Conservation (phyloP, 2,329 filamentous ascomycete species). For the Fusarium subtropicale region DNA sequence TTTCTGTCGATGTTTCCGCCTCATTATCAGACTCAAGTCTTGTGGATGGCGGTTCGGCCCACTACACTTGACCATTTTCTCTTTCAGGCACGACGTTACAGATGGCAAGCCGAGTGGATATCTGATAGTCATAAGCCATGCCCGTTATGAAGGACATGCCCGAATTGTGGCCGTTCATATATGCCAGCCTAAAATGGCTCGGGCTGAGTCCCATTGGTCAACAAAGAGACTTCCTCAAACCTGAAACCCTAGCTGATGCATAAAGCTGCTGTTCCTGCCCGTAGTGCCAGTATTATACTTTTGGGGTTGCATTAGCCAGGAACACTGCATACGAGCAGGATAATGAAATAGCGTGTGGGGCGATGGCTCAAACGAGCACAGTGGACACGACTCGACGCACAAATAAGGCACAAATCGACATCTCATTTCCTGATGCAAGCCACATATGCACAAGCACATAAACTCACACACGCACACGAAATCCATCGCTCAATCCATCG, state of each 20-base stretch:
- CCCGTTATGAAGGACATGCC: conserved; percentile 42
- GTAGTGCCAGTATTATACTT: conserved; percentile 39
- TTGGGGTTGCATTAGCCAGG: conserved; percentile 49
- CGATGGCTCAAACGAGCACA: conserved; percentile 24
- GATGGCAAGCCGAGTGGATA: conserved; percentile 37
- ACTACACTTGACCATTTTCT: conserved; percentile 33
- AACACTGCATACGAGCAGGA: conserved; percentile 38
- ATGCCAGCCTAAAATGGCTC: conserved; percentile 33
- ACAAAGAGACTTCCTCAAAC: conserved; percentile 31
- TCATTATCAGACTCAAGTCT: conserved; percentile 24
- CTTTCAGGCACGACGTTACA: conserved; percentile 24
- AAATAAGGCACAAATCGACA: conserved; percentile 45
- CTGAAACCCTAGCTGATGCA: conserved; percentile 54
- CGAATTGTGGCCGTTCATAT: conserved; percentile 43
- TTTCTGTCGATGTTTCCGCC: conserved; percentile 32
- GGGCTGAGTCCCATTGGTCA: conserved; percentile 50
- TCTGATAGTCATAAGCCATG: conserved; percentile 32
- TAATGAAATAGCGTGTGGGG: conserved; percentile 34
- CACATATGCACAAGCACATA: conserved; percentile 40
- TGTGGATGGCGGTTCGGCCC: conserved; percentile 21
- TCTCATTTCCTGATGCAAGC: conserved; percentile 48
- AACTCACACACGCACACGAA: conserved; percentile 25
- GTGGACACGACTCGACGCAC: conserved; percentile 32
- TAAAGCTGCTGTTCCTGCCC: conserved; percentile 42
- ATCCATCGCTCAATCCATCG: conserved; percentile 19